These are phyloP conservation scores for Kalmanozyma brasiliensis DNA, from an alignment of 1,284 basidiomycete species.

Conservation along the genomic window DNA sequence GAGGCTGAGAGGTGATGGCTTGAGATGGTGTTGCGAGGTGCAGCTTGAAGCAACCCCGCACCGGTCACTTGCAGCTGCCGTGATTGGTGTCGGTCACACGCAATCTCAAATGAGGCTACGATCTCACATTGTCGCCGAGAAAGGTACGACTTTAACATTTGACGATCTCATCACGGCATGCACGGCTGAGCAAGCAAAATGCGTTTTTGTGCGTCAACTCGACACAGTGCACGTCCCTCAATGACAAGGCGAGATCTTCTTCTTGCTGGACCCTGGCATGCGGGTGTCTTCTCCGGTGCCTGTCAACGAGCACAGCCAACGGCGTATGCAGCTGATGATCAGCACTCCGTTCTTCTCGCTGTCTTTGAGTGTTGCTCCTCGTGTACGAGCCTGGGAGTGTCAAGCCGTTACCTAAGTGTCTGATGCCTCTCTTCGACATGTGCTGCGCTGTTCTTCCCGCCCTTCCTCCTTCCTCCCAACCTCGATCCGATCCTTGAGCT, in stretches of 20 bases:
- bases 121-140: too few species aligned
- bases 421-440: too few species aligned
- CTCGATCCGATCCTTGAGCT: too few species aligned
- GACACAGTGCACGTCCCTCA: neutral
- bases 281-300: neutral
- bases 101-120: neutral
- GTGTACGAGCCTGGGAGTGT: too few species aligned
- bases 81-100: neutral
- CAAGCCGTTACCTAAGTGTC: too few species aligned
- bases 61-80: conserved; percentile 3
- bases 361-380: neutral
- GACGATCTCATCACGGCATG: conserved; percentile 4
- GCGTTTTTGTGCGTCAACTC: neutral
- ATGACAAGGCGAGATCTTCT: neutral
- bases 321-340: conserved; percentile 22
- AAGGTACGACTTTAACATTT: neutral
- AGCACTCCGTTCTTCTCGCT: conserved; percentile 7
- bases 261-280: conserved; percentile 8
- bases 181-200: conserved; percentile 36
- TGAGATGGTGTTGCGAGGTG: neutral
- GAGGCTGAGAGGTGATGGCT: too few species aligned
- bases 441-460: too few species aligned
- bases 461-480: neutral
- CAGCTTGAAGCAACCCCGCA: conserved; percentile 1
- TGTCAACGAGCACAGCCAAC: neutral